Evolutionary conservation across 495 filamentous ascomycete species (phyloP).

Genomic region (Xylaria telfairii): DNA sequence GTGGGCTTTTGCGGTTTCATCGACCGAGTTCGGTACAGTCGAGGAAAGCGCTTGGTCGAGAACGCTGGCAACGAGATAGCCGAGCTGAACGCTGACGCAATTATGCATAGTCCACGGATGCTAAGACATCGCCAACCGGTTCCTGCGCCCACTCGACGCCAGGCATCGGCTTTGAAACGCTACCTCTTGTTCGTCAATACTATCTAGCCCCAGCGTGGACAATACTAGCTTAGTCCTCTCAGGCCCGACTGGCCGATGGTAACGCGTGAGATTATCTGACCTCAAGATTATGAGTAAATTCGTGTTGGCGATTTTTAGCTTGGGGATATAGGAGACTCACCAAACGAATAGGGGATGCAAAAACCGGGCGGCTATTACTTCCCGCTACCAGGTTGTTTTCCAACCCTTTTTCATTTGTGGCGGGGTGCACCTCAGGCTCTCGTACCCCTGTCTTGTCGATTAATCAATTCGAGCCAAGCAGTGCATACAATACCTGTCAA

Average conservation of each 20-base stretch:
- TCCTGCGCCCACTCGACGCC: neutral
- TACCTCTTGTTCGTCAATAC: no score
- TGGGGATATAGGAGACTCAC: no score
- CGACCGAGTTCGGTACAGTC: neutral
- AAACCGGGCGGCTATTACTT: no score
- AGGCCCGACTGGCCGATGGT: no score
- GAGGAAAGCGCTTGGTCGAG: conserved; percentile 6
- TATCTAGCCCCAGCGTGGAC: no score
- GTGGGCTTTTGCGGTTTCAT: conserved; percentile 2
- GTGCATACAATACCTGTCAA: neutral
- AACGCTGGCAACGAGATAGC: neutral
- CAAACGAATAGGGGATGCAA: no score
- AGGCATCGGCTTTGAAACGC: no score
- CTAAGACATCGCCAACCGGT: conserved; percentile 3
- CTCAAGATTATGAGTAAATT: no score
- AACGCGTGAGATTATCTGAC: no score
- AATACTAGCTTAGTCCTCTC: no score
- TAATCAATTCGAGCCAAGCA: neutral
- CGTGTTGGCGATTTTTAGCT: no score
- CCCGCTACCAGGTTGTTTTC: no score
- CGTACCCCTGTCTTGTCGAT: neutral
- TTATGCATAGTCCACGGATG: conserved; percentile 15
- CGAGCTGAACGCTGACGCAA: conserved; percentile 24
- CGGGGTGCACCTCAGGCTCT: neutral
- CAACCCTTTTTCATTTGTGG: neutral